These are phyloP conservation scores for Oenanthe javanica DNA, from an alignment of 140 eudicot genomes.

Conservation along the genomic window DNA sequence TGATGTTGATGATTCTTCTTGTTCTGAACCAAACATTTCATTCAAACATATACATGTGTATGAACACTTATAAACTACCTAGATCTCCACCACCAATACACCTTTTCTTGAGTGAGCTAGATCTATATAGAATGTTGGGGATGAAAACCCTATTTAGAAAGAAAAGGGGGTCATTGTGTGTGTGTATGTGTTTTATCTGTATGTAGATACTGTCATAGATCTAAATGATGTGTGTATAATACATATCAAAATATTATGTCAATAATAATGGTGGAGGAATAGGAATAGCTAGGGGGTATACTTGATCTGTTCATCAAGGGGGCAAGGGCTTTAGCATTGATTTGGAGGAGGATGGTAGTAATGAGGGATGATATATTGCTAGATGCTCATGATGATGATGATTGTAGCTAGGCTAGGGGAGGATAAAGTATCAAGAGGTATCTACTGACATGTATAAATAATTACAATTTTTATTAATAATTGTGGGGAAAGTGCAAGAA, in stretches of 20 bases:
- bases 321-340: background rate
- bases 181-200: background rate
- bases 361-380: background rate
- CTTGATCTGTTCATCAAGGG: background rate
- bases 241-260: background rate
- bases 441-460: background rate
- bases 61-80: background rate
- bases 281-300: background rate
- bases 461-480: background rate
- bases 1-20: constrained; percentile 31
- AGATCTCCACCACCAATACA: background rate
- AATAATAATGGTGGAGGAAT: background rate
- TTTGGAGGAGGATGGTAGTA: background rate
- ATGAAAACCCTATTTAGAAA: background rate
- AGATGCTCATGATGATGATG: background rate
- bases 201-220: background rate
- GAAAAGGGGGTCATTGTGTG: background rate
- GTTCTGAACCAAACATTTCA: constrained; percentile 39
- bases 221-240: background rate
- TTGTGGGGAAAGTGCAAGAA: background rate
- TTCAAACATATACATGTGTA: too few species aligned
- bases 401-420: background rate
- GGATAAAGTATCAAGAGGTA: background rate
- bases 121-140: background rate
- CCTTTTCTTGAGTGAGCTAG: background rate